Percentiles rank a stretch among this genome's conserved stretches.
Conservation (phyloP, 169 alveolate genomes). For the Neospora caninum region DNA sequence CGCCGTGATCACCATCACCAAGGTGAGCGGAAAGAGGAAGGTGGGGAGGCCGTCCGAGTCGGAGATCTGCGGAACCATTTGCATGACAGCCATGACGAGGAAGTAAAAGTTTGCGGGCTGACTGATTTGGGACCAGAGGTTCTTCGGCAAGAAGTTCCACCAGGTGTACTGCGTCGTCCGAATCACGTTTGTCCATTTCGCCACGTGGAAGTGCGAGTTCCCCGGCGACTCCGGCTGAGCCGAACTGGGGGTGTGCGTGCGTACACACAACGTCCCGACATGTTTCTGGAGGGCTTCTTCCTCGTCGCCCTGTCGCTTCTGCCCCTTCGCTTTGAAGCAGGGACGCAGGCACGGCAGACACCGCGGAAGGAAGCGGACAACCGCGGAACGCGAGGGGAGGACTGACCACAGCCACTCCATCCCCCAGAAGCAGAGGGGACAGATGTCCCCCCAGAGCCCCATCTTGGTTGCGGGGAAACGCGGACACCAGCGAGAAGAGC, state of each 20-base stretch:
- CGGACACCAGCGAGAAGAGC: not conserved
- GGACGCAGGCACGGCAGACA: not conserved
- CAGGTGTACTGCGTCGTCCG: constrained; percentile 70
- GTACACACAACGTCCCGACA: constrained; percentile 30
- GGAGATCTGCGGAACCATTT: constrained; percentile 68
- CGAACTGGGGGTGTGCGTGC: constrained; percentile 27
- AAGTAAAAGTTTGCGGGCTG: constrained; percentile 72
- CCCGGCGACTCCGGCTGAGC: constrained; percentile 51
- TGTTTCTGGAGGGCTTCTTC: not conserved
- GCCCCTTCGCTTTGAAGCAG: not conserved
- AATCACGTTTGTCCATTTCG: constrained; percentile 63
- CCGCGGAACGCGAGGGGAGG: constrained; percentile 31
- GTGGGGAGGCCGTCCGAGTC: constrained; percentile 92
- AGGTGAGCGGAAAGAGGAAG: constrained; percentile 89
- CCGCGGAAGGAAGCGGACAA: not conserved
- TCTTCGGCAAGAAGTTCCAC: constrained; percentile 68
- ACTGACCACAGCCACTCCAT: constrained; percentile 58
- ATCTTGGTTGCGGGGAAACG: not conserved
- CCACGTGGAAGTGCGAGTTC: constrained; percentile 26
- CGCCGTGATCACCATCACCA: constrained; percentile 92
- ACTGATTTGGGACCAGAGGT: constrained; percentile 64
- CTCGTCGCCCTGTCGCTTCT: not conserved
- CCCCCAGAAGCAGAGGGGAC: constrained; percentile 54
- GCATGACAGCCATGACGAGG: constrained; percentile 69
- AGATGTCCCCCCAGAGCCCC: constrained; percentile 63